Base-by-base conservation (phyloP, 805 yeast species). In the Wickerhamomyces pijperi region DNA sequence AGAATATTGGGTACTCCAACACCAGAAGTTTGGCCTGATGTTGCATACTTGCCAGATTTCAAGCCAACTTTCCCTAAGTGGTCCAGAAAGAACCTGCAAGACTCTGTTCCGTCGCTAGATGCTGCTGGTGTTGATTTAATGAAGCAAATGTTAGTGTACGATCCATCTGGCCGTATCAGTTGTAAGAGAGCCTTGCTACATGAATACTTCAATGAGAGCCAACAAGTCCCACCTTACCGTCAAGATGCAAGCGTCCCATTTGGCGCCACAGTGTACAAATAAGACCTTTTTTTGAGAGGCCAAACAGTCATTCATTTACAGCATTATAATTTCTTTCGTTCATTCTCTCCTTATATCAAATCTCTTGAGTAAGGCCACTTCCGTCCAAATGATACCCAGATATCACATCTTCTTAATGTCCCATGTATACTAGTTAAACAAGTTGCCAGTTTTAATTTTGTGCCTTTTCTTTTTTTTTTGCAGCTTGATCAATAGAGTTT, bases 21-120 rank as follows among this genome's bases (percentile, higher is more conserved):
- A 45, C 96, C 86, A 58, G 84, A 83, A 38, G 68, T 74, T 16
- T 92, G 98, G 98, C 97, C 97, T 7, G 95, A 88, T 48, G 94
- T 92, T 35, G 74, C 80, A 34, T 75, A 82, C 44, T 68, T 92
- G 58, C 96, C 97, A 15, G 97, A 92, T 63, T 92, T 81, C 65
- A 87, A 87, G 61, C 77, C 90, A 36, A 82, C 94, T 16, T 86
- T 88, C 70, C 96, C 95, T 19, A 85, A 83, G 57, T 86, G 96
- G 94, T 60, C 70, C 34, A 77, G 79, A 53, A 83, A 78, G 60
- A 74, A 76, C 50, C 61, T 92, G 51, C 64, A 75, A n/a, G 72
- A 70, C 34, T 70, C 74, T 38, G 88, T 85, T 25, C 92, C 96
- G 2, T 72, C 76, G 12, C 68, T 92, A 43, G 96, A 88, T 59